A percentile compares a stretch with the other conserved stretches of the same genome.
Evolutionary conservation across 202 grass and related monocot genomes (phyloP).

Genomic region (Bolboschoenoplectus hybrid): DNA sequence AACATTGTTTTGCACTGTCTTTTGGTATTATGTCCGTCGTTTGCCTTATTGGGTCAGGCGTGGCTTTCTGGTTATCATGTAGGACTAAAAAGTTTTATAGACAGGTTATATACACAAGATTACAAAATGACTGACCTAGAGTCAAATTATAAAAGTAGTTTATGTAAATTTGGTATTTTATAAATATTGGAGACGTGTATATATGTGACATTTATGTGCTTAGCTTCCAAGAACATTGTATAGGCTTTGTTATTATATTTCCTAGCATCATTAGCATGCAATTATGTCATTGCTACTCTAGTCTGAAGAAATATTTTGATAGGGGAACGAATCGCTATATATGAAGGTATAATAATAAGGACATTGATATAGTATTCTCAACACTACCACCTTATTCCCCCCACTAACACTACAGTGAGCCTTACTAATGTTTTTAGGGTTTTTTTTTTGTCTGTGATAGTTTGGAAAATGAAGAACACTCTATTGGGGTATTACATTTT

Average conservation of each 20-base stretch:
- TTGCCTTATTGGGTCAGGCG: conserved; percentile 50
- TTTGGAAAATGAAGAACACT: too few species aligned
- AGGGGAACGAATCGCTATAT: not conserved
- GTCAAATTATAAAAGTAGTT: not conserved
- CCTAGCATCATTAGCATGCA: not conserved
- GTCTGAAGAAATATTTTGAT: not conserved
- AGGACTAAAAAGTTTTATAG: conserved; percentile 74
- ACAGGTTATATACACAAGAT: conserved; percentile 51
- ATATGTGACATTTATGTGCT: not conserved
- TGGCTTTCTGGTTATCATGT: conserved; percentile 54
- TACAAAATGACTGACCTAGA: conserved; percentile 1
- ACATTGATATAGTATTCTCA: not conserved
- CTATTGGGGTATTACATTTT: too few species aligned
- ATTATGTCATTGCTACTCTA: not conserved
- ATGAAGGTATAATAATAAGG: not conserved
- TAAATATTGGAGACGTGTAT: not conserved
- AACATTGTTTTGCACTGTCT: conserved; percentile 63
- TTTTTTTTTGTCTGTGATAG: too few species aligned
- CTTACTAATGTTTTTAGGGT: too few species aligned
- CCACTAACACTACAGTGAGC: too few species aligned
- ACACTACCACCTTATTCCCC: too few species aligned
- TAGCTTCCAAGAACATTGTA: not conserved
- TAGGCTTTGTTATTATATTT: not conserved
- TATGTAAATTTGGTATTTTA: not conserved
- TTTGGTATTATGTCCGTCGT: conserved; percentile 69